Evolutionary conservation across 2,329 filamentous ascomycete genomes (phyloP).

Genomic region (Trichothecium sympodiale): DNA sequence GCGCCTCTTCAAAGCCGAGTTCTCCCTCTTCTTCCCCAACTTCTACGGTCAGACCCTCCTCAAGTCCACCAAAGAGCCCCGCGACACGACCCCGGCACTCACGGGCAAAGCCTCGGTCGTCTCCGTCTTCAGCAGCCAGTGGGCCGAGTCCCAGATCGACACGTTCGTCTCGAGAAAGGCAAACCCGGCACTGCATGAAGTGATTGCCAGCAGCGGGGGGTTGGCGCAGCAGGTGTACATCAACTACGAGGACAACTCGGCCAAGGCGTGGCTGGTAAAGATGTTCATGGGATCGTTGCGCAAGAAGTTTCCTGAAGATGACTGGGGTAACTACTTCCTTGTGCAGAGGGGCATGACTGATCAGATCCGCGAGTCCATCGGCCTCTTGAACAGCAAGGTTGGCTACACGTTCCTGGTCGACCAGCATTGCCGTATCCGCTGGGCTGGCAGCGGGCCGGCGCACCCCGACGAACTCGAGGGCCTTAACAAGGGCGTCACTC

Average conservation of each 20-base stretch:
- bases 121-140: constrained; percentile 68
- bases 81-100: constrained; percentile 67
- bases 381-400: constrained; percentile 77
- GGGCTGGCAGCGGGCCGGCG: constrained; percentile 74
- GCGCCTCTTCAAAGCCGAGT: constrained; percentile 70
- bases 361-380: constrained; percentile 51
- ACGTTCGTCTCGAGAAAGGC: constrained; percentile 55
- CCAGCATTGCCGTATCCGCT: constrained; percentile 76
- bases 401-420: constrained; percentile 92
- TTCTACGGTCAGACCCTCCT: constrained; percentile 68
- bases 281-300: constrained; percentile 45
- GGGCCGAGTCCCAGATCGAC: constrained; percentile 72
- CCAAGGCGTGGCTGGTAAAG: constrained; percentile 50
- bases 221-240: constrained; percentile 69
- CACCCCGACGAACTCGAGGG: constrained; percentile 55
- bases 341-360: constrained; percentile 47
- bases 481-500: constrained; percentile 52
- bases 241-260: constrained; percentile 73
- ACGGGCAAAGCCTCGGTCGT: constrained; percentile 67
- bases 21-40: constrained; percentile 89
- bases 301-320: constrained; percentile 33
- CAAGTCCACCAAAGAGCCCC: constrained; percentile 35
- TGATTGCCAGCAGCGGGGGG: constrained; percentile 42
- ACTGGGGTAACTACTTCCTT: constrained; percentile 52
- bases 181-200: constrained; percentile 59